Evolutionary conservation across 2,329 filamentous ascomycete genomes (phyloP).

Genomic region (Lecanicillium sp.): DNA sequence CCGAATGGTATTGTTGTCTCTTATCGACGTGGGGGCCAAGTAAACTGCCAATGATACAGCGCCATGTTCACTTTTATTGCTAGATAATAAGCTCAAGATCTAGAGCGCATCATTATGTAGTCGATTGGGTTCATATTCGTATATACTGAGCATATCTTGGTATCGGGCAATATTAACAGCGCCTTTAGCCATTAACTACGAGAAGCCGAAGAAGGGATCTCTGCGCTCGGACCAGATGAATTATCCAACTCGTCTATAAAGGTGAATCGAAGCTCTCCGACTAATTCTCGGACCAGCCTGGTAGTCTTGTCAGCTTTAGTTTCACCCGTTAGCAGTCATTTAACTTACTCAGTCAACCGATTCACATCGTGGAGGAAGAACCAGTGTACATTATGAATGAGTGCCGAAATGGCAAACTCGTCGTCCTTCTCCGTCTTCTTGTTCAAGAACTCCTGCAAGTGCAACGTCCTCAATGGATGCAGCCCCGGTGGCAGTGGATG

Average conservation of each 20-base stretch:
- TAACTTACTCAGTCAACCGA: constrained; percentile 10
- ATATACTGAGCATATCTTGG: too few relatives aligned
- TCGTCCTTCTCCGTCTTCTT: not conserved
- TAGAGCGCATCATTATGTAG: too few relatives aligned
- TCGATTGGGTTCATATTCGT: too few relatives aligned
- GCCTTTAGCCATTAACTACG: too few relatives aligned
- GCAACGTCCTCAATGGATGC: not conserved
- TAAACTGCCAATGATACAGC: too few relatives aligned
- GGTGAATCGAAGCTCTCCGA: constrained; percentile 8
- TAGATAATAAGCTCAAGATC: too few relatives aligned
- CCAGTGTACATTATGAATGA: constrained; percentile 11
- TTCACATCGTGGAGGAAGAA: constrained; percentile 10
- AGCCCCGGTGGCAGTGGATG: constrained; percentile 7
- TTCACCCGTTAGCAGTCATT: not conserved
- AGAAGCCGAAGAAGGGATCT: too few relatives aligned
- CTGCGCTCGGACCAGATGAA: too few relatives aligned
- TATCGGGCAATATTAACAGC: too few relatives aligned
- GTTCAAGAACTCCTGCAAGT: not conserved
- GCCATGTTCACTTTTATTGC: too few relatives aligned
- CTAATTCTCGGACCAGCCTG: constrained; percentile 5
- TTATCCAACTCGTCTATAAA: constrained; percentile 6
- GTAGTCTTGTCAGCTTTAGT: not conserved
- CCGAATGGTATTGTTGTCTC: too few relatives aligned
- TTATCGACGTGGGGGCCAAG: too few relatives aligned
- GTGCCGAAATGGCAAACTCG: constrained; percentile 6